Percentiles rank a stretch among this genome's conserved stretches.
Conservation (phyloP, 768 basidiomycete species). For the Dictyophora rubrovolvata region DNA sequence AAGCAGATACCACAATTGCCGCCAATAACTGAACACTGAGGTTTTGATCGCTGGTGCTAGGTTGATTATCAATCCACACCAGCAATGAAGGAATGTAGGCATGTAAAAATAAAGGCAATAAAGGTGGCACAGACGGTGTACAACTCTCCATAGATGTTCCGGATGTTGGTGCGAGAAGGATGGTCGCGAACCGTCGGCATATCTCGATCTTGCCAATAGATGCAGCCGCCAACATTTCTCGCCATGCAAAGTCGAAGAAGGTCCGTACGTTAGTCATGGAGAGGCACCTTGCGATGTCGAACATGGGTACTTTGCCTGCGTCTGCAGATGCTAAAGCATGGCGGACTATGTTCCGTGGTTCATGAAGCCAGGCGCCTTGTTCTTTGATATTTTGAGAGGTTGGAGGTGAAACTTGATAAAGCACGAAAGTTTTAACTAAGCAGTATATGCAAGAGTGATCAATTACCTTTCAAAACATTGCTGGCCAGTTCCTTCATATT, state of each 20-base stretch:
- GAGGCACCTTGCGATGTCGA: slow-evolving; percentile 63
- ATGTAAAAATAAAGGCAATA: slow-evolving; percentile 67
- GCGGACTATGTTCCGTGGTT: slow-evolving; percentile 47
- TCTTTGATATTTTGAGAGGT: background rate
- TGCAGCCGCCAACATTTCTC: slow-evolving; percentile 44
- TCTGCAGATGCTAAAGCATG: slow-evolving; percentile 47
- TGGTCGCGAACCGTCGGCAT: slow-evolving; percentile 56
- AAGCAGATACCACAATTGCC: slow-evolving; percentile 51
- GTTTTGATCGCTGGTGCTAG: slow-evolving; percentile 39
- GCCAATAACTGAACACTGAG: slow-evolving; percentile 54
- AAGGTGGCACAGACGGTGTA: slow-evolving; percentile 35
- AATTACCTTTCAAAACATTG: slow-evolving; percentile 4
- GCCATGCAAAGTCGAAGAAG: slow-evolving; percentile 63
- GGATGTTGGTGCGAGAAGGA: slow-evolving; percentile 43
- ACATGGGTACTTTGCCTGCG: slow-evolving; percentile 48
- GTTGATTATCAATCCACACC: slow-evolving; percentile 40
- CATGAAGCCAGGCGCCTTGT: slow-evolving; percentile 34
- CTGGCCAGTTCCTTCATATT: slow-evolving; percentile 4
- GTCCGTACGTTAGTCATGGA: slow-evolving; percentile 43
- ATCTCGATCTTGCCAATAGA: slow-evolving; percentile 51
- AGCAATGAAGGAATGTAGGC: slow-evolving; percentile 56
- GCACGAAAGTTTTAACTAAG: background rate
- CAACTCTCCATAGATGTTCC: slow-evolving; percentile 1
- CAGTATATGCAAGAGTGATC: background rate
- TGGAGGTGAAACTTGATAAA: background rate